Base-by-base conservation (phyloP, 2,329 filamentous ascomycete species). In the Colletotrichum lini region DNA sequence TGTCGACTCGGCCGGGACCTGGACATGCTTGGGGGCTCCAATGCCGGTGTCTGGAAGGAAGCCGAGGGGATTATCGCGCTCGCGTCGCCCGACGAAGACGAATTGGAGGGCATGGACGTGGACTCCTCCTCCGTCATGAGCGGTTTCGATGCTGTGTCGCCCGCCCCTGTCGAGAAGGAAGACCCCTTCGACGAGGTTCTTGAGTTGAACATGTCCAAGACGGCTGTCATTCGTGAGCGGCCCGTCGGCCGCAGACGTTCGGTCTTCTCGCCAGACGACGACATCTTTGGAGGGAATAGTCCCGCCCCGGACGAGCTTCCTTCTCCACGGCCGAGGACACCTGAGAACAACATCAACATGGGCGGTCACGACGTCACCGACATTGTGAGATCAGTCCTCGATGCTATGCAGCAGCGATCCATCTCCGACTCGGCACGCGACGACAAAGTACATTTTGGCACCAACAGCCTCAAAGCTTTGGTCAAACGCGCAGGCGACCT, bases 61-160 rank as follows among this genome's bases (percentile, higher is more conserved):
- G 94, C 94, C 1, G 93, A 96, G 79, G 93, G 93, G 16, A 95
- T 97, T 81, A 96, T 97, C 78, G 92, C 93, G 44, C 84, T 97
- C n/a, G 94, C 94, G 56, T 92, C 90, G 1, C 90, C 91, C 1
- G 90, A 92, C 72, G 88, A 90, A 47, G 90, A 92, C 58, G 84
- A 88, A 58, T 75, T 82, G 7, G 83, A 84, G 15, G 79, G 80
- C 18, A 74, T 77, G 49, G 79, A 81, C 15, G 80, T 80, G 7
- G 80, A 82, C 38, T 78, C 79, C 8, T 80, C 80, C 16, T 82
- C 82, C 0, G 77, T 81, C 23, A 78, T 82, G 7, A 84, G 86
- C 54, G 84, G 83, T 1, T 87, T 89, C 53, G 85, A 88, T 61
- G 82, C 82, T 15, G 78, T 83, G 10, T 79, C 82, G 4, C 68